Conservation (phyloP, 2,329 filamentous ascomycete species). For the Microsporum ferrugineum region DNA sequence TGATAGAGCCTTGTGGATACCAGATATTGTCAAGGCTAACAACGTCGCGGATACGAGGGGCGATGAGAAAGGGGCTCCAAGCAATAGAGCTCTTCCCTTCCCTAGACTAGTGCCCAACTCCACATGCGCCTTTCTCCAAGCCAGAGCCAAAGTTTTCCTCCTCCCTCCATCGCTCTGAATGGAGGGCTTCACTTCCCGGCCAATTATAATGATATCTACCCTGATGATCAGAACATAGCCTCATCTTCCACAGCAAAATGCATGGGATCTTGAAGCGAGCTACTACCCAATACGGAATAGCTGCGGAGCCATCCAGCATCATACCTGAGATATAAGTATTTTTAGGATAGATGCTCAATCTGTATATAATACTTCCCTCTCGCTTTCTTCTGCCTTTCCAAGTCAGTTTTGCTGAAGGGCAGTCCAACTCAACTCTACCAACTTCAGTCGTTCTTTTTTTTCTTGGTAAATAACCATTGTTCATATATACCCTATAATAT, state of each 20-base stretch:
- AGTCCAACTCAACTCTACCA: neutral
- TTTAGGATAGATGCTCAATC: neutral
- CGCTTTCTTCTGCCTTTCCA: neutral
- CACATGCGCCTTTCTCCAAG: neutral
- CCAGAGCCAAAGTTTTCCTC: neutral
- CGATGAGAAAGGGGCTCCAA: neutral
- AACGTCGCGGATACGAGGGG: neutral
- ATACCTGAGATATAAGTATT: neutral
- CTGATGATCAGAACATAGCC: neutral
- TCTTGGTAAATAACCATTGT: neutral
- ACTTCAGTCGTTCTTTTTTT: neutral
- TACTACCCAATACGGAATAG: neutral
- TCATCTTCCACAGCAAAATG: neutral
- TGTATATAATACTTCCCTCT: neutral
- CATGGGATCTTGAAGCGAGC: neutral
- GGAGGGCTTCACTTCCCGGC: neutral
- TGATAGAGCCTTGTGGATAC: conserved; percentile 1
- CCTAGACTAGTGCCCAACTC: neutral
- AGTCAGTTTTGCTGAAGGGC: neutral
- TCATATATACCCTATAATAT: neutral
- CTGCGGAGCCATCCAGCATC: neutral
- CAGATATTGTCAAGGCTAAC: neutral
- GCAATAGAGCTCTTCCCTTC: neutral
- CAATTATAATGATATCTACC: neutral
- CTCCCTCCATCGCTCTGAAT: neutral